A percentile compares a stretch with the other conserved stretches of the same genome.
phyloP scores from a whole-genome alignment of 495 filamentous ascomycete species.

The Pseudoneurospora amorphoporcata region DNA sequence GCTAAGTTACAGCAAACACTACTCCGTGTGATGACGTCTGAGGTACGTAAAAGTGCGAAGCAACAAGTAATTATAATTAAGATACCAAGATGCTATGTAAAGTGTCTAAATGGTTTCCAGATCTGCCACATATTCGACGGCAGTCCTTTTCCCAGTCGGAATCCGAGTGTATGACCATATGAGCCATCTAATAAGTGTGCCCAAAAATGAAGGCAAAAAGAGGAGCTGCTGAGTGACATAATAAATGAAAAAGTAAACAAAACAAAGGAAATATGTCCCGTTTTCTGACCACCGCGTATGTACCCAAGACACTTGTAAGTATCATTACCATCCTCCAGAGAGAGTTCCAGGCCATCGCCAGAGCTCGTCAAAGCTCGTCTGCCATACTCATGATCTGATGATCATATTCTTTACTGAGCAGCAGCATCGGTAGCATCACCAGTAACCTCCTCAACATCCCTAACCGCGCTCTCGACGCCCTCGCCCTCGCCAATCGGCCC shows the following conservation, averaged over 20 bases:
- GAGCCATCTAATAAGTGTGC: not conserved
- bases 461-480: not conserved
- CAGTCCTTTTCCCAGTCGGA: not conserved
- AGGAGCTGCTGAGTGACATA: not conserved
- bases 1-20: not conserved
- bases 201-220: not conserved
- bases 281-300: not conserved
- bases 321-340: not conserved
- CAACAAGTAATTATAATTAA: not conserved
- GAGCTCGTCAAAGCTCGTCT: not conserved
- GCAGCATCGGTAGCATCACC: not conserved
- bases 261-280: not conserved
- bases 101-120: not conserved
- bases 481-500: constrained; percentile 16
- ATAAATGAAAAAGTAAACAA: not conserved
- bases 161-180: not conserved
- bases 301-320: not conserved
- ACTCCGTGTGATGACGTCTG: not conserved
- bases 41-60: not conserved
- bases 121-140: not conserved
- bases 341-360: not conserved
- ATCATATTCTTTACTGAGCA: not conserved
- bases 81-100: not conserved
- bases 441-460: not conserved
- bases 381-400: not conserved